Base-by-base conservation (phyloP, 2,329 filamentous ascomycete species). In the Arthrobotrys sphaeroides region DNA sequence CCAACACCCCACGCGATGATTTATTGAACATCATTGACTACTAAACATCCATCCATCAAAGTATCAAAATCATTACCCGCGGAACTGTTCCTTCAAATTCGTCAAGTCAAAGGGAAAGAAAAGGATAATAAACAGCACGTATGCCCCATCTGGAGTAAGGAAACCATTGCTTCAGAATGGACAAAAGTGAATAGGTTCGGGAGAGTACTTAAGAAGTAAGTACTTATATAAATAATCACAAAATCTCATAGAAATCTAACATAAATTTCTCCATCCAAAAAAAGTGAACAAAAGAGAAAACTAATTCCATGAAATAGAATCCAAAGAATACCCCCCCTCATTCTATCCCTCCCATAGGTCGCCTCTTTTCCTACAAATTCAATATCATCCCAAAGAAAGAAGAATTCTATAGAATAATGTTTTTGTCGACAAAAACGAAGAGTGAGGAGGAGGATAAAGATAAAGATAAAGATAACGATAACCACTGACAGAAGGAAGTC, bases 1-100 rank as follows among this genome's bases (percentile, higher is more conserved):
- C 68, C 59, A 74, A 62, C 70, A 62, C 70, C 70, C 31, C 22
- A 55, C 67, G 53, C 45, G 51, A 74, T 67, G 70, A 74, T 62
- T 67, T 68, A 73, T 62, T n/a, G n/a, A n/a, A n/a, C n/a, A n/a
- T n/a, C n/a, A 62, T 64, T 22, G 51, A 73, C 53, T 53, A 33
- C 49, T n/a, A n/a, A n/a, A n/a, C n/a, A n/a, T n/a, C n/a, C n/a
- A n/a, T n/a, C n/a, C n/a, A n/a, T n/a, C n/a, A n/a, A n/a, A n/a
- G n/a, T n/a, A n/a, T n/a, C n/a, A n/a, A n/a, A n/a, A n/a, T n/a
- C n/a, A n/a, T n/a, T n/a, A n/a, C n/a, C n/a, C n/a, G n/a, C n/a
- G n/a, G n/a, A n/a, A n/a, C n/a, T n/a, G n/a, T n/a, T n/a, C n/a
- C n/a, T n/a, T n/a, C n/a, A n/a, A n/a, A n/a, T n/a, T n/a, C 22